Evolutionary conservation across 139 green algal species (phyloP), one percentile per base, ranked within the genome.

Genomic region (Coccomyxa sp.): DNA sequence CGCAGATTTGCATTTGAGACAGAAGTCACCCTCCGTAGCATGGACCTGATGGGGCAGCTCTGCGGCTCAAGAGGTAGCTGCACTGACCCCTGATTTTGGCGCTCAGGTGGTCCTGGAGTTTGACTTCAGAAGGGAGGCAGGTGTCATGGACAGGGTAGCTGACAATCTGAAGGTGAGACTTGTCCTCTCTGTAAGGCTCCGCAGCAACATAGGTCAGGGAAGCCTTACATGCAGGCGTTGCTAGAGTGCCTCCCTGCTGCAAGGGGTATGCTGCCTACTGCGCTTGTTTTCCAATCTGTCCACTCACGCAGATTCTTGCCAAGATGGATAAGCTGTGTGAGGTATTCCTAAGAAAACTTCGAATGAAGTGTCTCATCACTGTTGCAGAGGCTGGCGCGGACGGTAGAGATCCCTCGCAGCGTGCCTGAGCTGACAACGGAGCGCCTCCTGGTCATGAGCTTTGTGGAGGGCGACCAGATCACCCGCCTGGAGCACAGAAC

Each of bases 391-490:
- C 58, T 94, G 18, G 77, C 77, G 7, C 31, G 81, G n/a, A 80
- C 81, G 18, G 82, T 98, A 12, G 58, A 79, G 33, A 88, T 98
- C 34, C 93, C 93, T 0, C 83, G 88, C 64, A 90, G 81, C 70
- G 85, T 98, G 14, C 87, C 88, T 31, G 88, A 89, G 37, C 82
- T 97, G 50, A 90, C 95, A 10, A 97, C 89, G 8, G 73, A 58
- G n/a, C 79, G 90, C 8, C 72, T 95, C 70, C 85, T 99, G 82
- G 93, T 97, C 27, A 99, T 99, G 95, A 89, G 84, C 70, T 99
- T 94, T 75, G 34, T 99, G 38, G 89, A 98, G 18, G 94, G 94
- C 18, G 69, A 90, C 1, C 94, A 82, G 73, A 82, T 64, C 50
- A 64, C 50, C 4, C 50, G 50, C 50, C 50, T 64, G 2, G 50